Evolutionary conservation across 306 rosid species (phyloP), one percentile per base, ranked within the genome.

Genomic region (Notholithocarpus densiflorus): DNA sequence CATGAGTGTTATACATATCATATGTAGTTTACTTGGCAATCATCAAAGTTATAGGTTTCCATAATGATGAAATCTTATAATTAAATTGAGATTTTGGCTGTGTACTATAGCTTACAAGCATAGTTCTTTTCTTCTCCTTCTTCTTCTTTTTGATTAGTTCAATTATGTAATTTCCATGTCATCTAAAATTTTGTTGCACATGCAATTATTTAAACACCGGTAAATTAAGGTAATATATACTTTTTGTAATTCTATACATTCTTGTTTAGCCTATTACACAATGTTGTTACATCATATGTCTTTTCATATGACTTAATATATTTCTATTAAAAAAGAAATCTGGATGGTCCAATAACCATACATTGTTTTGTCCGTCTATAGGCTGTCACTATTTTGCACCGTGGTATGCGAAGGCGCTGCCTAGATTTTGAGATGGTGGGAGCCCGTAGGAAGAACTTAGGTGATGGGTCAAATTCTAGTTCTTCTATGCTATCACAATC

Each of bases 351-450:
- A 60, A n/a, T 75, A 53, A 74, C 45, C 23, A 7, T 26, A 32
- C 60, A 48, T 57, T 72, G 19, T 34, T 77, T 56, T 80, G 19
- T 82, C 53, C 73, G 40, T 87, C 75, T 85, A 52, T 77, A 93
- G 98, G 81, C 90, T 73, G 78, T 78, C 77, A 81, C 87, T 75
- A 90, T 77, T 61, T 81, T 90, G 81, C 88, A 87, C 75, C 93
- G 88, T 56, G 90, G 97, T 12, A 77, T 86, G 73, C 82, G 91
- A 82, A 92, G 97, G 87, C 97, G 98, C 78, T 90, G 97, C 80
- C 89, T 92, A 40, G 95, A 95, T 80, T 95, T 92, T 84, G 98
- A 91, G 88, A 82, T 79, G 89, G 89, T 83, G 4, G 92, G 83
- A 72, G 82, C 82, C 56, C 87, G 88, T 24, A 86, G 88, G 75